Evolutionary conservation across 139 green algal species (phyloP).

Genomic region (Zygnema circumcarinatum): DNA sequence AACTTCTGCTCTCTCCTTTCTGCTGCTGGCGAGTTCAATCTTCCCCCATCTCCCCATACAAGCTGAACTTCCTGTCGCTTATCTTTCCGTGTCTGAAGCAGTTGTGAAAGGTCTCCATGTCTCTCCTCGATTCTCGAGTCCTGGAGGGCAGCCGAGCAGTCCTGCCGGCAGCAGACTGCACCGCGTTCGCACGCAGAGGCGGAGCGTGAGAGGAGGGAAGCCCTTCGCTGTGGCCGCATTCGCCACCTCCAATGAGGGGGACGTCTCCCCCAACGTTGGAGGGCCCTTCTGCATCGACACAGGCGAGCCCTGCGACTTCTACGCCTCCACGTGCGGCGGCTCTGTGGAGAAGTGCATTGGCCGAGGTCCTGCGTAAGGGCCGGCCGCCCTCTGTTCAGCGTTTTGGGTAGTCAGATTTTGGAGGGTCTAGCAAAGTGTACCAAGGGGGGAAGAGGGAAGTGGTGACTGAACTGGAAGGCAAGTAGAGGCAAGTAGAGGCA

Average conservation of each 20-base stretch:
- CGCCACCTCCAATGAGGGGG: constrained; percentile 79
- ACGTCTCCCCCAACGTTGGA: constrained; percentile 79
- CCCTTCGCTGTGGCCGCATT: constrained; percentile 77
- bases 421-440: no score
- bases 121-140: no score
- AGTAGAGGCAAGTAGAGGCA: no score
- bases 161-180: neutral
- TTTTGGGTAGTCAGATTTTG: no score
- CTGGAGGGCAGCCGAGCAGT: neutral
- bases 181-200: neutral
- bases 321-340: constrained; percentile 76
- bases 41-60: no score
- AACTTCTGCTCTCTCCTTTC: no score
- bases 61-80: no score
- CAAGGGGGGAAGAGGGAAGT: no score
- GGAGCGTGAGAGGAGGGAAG: neutral
- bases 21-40: no score
- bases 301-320: constrained; percentile 72
- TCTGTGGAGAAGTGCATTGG: constrained; percentile 64
- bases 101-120: no score
- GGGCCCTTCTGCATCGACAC: constrained; percentile 83
- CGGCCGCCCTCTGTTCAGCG: neutral
- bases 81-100: no score
- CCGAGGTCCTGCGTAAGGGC: constrained; percentile 37
- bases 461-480: no score